Percentiles rank a stretch among this genome's conserved stretches.
Evolutionary conservation across 176 grass and related monocot species (phyloP).

Genomic region (Eleusine coracana): DNA sequence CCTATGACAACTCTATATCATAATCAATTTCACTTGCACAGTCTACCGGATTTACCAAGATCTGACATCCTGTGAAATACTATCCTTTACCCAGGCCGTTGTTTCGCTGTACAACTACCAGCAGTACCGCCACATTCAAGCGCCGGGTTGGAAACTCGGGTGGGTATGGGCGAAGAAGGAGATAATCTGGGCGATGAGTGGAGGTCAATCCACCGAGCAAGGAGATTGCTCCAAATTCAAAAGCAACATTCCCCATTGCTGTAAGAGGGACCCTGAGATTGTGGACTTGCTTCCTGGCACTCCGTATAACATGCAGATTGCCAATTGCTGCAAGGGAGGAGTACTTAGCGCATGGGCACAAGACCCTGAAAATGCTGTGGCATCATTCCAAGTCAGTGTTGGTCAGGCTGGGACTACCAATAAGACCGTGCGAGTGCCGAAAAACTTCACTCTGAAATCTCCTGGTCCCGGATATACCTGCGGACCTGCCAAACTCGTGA

Average conservation of each 20-base stretch:
- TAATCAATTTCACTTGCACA: neutral
- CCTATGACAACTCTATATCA: neutral
- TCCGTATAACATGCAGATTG: slow-evolving; percentile 65
- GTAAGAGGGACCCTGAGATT: slow-evolving; percentile 58
- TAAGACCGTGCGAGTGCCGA: slow-evolving; percentile 52
- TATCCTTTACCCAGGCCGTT: slow-evolving; percentile 52
- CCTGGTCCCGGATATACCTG: slow-evolving; percentile 85
- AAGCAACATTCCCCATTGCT: slow-evolving; percentile 67
- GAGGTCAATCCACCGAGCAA: slow-evolving; percentile 76
- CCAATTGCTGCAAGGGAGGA: slow-evolving; percentile 85
- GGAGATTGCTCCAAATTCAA: slow-evolving; percentile 87
- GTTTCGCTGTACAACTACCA: slow-evolving; percentile 82
- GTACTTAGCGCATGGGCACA: slow-evolving; percentile 68
- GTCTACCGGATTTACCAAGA: neutral
- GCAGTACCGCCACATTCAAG: slow-evolving; percentile 80
- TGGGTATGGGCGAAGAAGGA: slow-evolving; percentile 83
- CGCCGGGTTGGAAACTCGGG: slow-evolving; percentile 73
- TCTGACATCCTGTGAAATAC: slow-evolving; percentile 21
- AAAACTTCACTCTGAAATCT: slow-evolving; percentile 53
- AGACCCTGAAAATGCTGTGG: slow-evolving; percentile 60
- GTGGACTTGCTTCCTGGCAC: slow-evolving; percentile 74
- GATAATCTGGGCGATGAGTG: slow-evolving; percentile 74
- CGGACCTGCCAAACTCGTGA: slow-evolving; percentile 54
- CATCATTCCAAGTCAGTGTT: slow-evolving; percentile 68
- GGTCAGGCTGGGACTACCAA: slow-evolving; percentile 73